Percentiles rank a stretch among this genome's conserved stretches.
Evolutionary conservation across 2,329 filamentous ascomycete genomes (phyloP).

Genomic region (Fusarium acutatum): DNA sequence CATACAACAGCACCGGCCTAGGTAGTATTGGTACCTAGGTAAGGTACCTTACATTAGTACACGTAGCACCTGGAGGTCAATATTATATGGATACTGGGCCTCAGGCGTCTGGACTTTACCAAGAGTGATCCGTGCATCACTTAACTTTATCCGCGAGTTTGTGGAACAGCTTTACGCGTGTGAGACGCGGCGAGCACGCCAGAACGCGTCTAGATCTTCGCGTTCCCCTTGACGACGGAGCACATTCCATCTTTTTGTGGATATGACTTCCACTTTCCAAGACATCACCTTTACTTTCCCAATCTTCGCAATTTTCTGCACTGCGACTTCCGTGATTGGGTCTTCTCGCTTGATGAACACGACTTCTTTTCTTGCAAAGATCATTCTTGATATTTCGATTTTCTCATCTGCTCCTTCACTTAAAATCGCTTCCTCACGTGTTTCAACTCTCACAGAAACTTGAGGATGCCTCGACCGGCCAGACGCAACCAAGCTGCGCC

Average conservation of each 20-base stretch:
- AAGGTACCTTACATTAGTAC: background rate
- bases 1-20: background rate
- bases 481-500: constrained; percentile 37
- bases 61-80: background rate
- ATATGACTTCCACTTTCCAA: constrained; percentile 15
- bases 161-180: constrained; percentile 16
- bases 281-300: constrained; percentile 18
- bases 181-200: background rate
- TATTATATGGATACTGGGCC: background rate
- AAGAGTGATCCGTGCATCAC: background rate
- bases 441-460: background rate
- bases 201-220: constrained; percentile 5
- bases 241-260: constrained; percentile 17
- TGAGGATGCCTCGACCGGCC: constrained; percentile 40
- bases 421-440: background rate
- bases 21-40: background rate
- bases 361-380: constrained; percentile 6
- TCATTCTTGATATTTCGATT: background rate
- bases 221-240: constrained; percentile 34
- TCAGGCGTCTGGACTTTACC: background rate
- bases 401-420: background rate
- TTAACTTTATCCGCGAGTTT: background rate
- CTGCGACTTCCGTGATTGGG: background rate
- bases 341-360: background rate
- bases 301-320: background rate